Evolutionary conservation across 305 asterid species (phyloP).

Genomic region (Fraxinus albicans): DNA sequence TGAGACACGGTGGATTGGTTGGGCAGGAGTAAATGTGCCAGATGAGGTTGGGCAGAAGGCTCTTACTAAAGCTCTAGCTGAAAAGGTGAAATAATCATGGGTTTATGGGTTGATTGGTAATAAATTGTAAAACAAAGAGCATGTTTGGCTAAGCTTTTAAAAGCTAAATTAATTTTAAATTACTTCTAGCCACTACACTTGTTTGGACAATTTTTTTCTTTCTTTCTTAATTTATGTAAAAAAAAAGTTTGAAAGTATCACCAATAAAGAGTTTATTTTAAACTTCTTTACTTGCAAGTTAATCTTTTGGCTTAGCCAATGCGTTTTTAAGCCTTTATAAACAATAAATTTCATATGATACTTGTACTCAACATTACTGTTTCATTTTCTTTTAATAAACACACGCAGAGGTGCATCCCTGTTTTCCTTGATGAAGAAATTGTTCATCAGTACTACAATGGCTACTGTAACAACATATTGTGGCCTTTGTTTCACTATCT

Average conservation of each 20-base stretch:
- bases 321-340: constrained; percentile 12
- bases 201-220: neutral
- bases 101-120: constrained; percentile 9
- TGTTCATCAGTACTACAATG: constrained; percentile 93
- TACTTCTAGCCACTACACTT: neutral
- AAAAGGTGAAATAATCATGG: constrained; percentile 55
- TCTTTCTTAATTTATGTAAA: neutral
- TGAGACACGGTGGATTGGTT: constrained; percentile 96
- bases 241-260: neutral
- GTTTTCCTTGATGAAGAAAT: constrained; percentile 90
- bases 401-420: constrained; percentile 79
- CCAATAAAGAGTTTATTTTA: neutral
- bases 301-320: neutral
- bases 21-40: constrained; percentile 98
- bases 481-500: constrained; percentile 96
- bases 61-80: constrained; percentile 78
- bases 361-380: constrained; percentile 14
- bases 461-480: constrained; percentile 85
- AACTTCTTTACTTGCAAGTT: neutral
- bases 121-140: constrained; percentile 4
- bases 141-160: neutral
- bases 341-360: neutral
- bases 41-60: constrained; percentile 85
- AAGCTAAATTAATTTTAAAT: neutral
- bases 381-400: constrained; percentile 17